Conservation (phyloP, 2,329 filamentous ascomycete genomes). For the Penicillium sp. region DNA sequence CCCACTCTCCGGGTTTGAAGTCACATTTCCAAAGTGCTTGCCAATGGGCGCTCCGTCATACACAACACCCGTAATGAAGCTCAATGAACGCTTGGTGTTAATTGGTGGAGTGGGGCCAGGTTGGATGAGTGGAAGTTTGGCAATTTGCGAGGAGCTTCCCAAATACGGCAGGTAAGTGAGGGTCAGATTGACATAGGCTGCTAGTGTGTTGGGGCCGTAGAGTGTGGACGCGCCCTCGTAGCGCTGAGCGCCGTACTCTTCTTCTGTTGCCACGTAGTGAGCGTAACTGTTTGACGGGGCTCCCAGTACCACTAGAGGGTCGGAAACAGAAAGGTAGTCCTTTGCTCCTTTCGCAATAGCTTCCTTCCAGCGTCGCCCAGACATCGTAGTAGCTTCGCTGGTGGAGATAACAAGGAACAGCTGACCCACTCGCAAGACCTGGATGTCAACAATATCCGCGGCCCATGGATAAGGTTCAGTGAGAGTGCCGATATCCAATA, state of each 20-base stretch:
- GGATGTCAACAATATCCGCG: slow-evolving; percentile 87
- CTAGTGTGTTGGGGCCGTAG: slow-evolving; percentile 76
- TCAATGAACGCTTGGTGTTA: slow-evolving; percentile 71
- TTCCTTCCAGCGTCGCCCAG: slow-evolving; percentile 79
- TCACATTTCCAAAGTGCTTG: slow-evolving; percentile 68
- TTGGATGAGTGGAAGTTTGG: slow-evolving; percentile 44
- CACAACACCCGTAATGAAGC: slow-evolving; percentile 77
- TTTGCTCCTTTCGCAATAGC: slow-evolving; percentile 60
- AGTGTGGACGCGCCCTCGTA: slow-evolving; percentile 96
- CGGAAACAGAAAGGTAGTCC: slow-evolving; percentile 49
- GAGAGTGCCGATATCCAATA: slow-evolving; percentile 86
- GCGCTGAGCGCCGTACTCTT: slow-evolving; percentile 80
- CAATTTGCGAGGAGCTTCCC: slow-evolving; percentile 43
- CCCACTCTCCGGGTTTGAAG: slow-evolving; percentile 50
- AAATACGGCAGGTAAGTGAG: slow-evolving; percentile 70
- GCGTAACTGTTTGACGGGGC: slow-evolving; percentile 89
- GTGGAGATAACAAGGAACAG: slow-evolving; percentile 80
- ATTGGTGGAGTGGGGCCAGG: slow-evolving; percentile 69
- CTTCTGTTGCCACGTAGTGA: slow-evolving; percentile 74
- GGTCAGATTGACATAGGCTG: slow-evolving; percentile 84
- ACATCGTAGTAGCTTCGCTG: slow-evolving; percentile 90
- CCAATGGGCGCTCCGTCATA: slow-evolving; percentile 66
- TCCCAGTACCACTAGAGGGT: slow-evolving; percentile 76
- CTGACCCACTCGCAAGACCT: slow-evolving; percentile 79
- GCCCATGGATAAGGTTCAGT: slow-evolving; percentile 77